Percentiles rank a stretch among this genome's conserved stretches.
Conservation (phyloP, 345 rosid species). For the Eucalyptus tenuipes region DNA sequence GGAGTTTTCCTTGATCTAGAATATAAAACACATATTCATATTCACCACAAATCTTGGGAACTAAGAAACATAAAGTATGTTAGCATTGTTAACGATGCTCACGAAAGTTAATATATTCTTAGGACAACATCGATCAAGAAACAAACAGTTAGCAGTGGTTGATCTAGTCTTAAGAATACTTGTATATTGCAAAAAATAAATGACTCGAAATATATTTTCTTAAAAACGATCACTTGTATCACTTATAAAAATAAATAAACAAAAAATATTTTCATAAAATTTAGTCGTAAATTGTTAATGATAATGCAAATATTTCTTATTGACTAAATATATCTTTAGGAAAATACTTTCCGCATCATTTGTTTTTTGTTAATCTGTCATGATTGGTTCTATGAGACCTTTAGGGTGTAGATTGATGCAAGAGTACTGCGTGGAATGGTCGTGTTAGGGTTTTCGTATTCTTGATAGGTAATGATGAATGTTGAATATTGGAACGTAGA, state of each 20-base stretch:
- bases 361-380: neutral
- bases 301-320: neutral
- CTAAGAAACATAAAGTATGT: neutral
- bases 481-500: neutral
- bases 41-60: neutral
- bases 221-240: accelerated
- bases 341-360: neutral
- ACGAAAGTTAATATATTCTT: neutral
- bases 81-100: neutral
- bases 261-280: neutral
- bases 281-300: accelerated
- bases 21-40: neutral
- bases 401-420: neutral
- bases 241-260: accelerated
- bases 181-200: neutral
- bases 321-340: neutral
- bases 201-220: accelerated
- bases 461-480: neutral
- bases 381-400: neutral
- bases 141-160: neutral
- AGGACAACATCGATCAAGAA: neutral
- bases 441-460: neutral
- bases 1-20: neutral
- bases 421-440: neutral
- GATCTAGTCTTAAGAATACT: neutral